Base-by-base conservation (phyloP, 768 basidiomycete genomes). In the Termitomyces sp. region DNA sequence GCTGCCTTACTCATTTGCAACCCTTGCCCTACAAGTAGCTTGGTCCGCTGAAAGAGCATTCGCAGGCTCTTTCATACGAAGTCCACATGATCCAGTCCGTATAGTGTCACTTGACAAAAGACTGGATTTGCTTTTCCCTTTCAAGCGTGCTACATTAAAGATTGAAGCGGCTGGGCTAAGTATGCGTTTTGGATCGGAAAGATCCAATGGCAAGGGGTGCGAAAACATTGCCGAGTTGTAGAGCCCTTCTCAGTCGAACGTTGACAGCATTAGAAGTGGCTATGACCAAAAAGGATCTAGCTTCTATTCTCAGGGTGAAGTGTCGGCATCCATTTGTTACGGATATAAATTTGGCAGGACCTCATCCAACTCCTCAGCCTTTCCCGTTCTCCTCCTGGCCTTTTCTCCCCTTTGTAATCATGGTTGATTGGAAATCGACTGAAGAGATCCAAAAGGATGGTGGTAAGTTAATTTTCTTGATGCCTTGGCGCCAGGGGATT, bases 361-460 rank as follows among this genome's bases (percentile, higher is more conserved):
- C 49, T 53, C 39, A 5, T 54, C 56, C 40, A 16, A 9, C 44
- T 50, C 54, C 54, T 47, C 47, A 60, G 53, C 57, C 60, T 57
- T 34, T 37, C 58, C 59, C 55, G 57, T 57, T 39, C 67, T 47
- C 50, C 47, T 60, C 52, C 58, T 53, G 39, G 53, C 36, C 58
- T 46, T 39, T 44, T 62, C 54, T 48, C 62, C 53, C 53, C 59
- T 54, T 48, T 42, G 40, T 48, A 64, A 70, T 55, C 40, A 86
- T 87, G 85, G 80, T 82, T 59, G 73, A 85, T 66, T 87, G 85
- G 85, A 72, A 73, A 56, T 83, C 84, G 12, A 64, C 65, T 32
- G 68, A 66, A 2, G 82, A 83, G 68, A 64, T 86, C 37, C 62
- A 62, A 50, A 75, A 73, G 51, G 81, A 87, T 70, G 75, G 67